These are phyloP conservation scores for Cryphonectria parasitica DNA, from an alignment of 2,329 filamentous ascomycete species.

Conservation along the genomic window DNA sequence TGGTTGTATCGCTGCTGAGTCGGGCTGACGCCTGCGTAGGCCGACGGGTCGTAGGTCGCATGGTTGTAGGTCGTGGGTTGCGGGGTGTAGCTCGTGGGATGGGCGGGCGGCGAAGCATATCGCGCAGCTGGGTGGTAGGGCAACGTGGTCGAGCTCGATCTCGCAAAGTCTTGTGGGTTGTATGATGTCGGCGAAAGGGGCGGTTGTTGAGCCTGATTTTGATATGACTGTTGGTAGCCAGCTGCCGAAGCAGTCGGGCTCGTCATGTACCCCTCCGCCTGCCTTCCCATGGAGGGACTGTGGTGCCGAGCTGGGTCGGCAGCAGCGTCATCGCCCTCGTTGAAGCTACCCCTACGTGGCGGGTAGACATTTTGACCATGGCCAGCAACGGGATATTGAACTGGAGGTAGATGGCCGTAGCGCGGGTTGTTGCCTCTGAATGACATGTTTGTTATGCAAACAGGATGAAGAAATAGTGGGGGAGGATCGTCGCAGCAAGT, in stretches of 20 bases:
- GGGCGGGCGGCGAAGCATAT: constrained; percentile 39
- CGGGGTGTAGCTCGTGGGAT: constrained; percentile 39
- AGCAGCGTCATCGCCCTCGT: constrained; percentile 72
- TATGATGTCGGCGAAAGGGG: constrained; percentile 59
- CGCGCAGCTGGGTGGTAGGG: constrained; percentile 52
- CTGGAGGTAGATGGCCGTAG: constrained; percentile 69
- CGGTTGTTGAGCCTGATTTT: constrained; percentile 48
- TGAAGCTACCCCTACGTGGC: constrained; percentile 70
- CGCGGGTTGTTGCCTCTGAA: constrained; percentile 66
- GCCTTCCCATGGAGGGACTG: constrained; percentile 33
- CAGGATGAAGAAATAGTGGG: neutral
- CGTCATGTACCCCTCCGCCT: constrained; percentile 69
- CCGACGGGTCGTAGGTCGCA: constrained; percentile 62
- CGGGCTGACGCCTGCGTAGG: constrained; percentile 53
- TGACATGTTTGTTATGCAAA: constrained; percentile 57
- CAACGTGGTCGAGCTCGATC: constrained; percentile 56
- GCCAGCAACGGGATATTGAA: constrained; percentile 61
- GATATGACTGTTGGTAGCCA: constrained; percentile 57
- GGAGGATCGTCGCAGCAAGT: constrained; percentile 9
- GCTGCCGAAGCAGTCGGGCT: constrained; percentile 52
- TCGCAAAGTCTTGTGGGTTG: constrained; percentile 70
- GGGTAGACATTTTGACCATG: constrained; percentile 46
- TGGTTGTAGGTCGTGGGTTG: constrained; percentile 54
- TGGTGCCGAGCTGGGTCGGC: constrained; percentile 45
- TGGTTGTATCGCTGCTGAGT: constrained; percentile 56